Percentiles rank a stretch among this genome's conserved stretches.
Evolutionary conservation across 805 yeast genomes (phyloP).

Genomic region (Candida boleticola): DNA sequence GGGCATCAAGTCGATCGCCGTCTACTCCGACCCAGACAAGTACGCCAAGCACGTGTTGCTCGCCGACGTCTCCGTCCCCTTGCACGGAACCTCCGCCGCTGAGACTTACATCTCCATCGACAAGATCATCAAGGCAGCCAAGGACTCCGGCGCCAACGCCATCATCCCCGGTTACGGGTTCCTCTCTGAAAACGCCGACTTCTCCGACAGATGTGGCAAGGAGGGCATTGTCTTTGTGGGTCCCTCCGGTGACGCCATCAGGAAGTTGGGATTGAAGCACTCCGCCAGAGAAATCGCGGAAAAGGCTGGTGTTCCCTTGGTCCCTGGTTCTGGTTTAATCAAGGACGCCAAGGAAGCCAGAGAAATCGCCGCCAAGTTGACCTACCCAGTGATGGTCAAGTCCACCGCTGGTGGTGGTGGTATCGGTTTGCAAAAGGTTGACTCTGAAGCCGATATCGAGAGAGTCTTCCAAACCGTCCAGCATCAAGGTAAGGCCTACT

Average conservation of each 20-base stretch:
- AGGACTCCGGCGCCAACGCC: slow-evolving; percentile 83
- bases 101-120: slow-evolving; percentile 87
- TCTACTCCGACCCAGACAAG: slow-evolving; percentile 87
- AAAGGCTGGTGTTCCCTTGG: slow-evolving; percentile 90
- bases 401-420: slow-evolving; percentile 99
- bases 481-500: slow-evolving; percentile 90
- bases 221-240: slow-evolving; percentile 93
- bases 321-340: slow-evolving; percentile 93
- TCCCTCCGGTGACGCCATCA: slow-evolving; percentile 92
- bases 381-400: slow-evolving; percentile 92
- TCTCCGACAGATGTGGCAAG: slow-evolving; percentile 78
- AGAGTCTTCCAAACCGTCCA: slow-evolving; percentile 86
- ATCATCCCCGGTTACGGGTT: slow-evolving; percentile 98
- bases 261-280: slow-evolving; percentile 89
- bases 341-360: slow-evolving; percentile 70
- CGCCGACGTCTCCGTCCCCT: slow-evolving; percentile 80
- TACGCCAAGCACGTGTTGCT: slow-evolving; percentile 81
- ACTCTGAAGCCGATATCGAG: slow-evolving; percentile 74
- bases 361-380: slow-evolving; percentile 67
- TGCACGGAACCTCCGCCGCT: slow-evolving; percentile 81
- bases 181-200: slow-evolving; percentile 93
- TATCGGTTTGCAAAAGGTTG: slow-evolving; percentile 93
- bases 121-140: slow-evolving; percentile 83
- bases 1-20: slow-evolving; percentile 77
- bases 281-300: slow-evolving; percentile 94